These are phyloP conservation scores for Calonectria pseudoturangicola DNA, from an alignment of 2,329 filamentous ascomycete species.

Conservation along the genomic window DNA sequence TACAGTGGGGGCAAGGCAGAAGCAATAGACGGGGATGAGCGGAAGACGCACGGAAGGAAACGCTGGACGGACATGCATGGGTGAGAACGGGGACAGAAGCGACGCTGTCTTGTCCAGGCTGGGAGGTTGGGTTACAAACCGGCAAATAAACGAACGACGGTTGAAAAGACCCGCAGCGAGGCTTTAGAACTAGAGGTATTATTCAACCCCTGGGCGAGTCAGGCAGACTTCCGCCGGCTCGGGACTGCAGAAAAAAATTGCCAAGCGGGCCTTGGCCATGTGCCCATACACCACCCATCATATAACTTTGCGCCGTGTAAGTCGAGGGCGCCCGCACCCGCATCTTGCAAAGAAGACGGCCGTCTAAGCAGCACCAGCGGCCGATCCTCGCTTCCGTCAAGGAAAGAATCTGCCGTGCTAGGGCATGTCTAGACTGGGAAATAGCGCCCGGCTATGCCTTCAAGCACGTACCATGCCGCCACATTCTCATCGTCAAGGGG, in stretches of 20 bases:
- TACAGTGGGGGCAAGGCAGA: slow-evolving; percentile 26
- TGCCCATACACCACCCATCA: slow-evolving; percentile 7
- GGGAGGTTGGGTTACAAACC: slow-evolving; percentile 1
- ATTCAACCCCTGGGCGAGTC: background rate
- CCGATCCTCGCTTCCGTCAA: slow-evolving; percentile 35
- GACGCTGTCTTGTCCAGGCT: background rate
- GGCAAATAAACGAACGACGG: slow-evolving; percentile 30
- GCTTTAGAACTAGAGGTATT: slow-evolving; percentile 4
- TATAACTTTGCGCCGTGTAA: slow-evolving; percentile 31
- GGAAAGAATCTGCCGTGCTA: background rate
- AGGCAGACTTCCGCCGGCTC: slow-evolving; percentile 15
- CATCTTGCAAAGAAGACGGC: background rate
- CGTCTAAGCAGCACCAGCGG: slow-evolving; percentile 26
- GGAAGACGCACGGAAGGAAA: slow-evolving; percentile 24
- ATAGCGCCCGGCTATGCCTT: background rate
- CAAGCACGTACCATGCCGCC: background rate
- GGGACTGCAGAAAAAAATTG: slow-evolving; percentile 11
- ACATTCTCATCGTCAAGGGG: background rate
- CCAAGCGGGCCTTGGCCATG: background rate
- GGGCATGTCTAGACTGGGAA: slow-evolving; percentile 15
- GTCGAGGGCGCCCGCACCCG: background rate
- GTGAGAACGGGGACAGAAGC: slow-evolving; percentile 16
- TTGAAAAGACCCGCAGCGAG: slow-evolving; percentile 14
- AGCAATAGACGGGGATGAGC: slow-evolving; percentile 31
- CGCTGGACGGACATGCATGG: slow-evolving; percentile 20